Base-by-base conservation (phyloP, 805 yeast genomes). In the Metschnikowia matae region DNA sequence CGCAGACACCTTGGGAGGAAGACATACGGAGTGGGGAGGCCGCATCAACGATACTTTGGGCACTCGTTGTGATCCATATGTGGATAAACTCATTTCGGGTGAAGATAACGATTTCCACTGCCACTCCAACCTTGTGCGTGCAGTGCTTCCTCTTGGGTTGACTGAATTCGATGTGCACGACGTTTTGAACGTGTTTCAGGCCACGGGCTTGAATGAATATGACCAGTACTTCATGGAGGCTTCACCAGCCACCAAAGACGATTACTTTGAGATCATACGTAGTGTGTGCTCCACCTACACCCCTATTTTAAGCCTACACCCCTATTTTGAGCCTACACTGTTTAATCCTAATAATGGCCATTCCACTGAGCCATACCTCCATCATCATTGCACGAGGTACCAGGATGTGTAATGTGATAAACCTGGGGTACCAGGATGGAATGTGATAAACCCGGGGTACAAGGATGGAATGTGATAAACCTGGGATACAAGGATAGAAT, bases 181-280 rank as follows among this genome's bases (percentile, higher is more conserved):
- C 57, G 87, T 83, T 6, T 68, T 83, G 58, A 83, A 83, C 64
- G 85, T 83, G 34, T 83, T 83, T 67, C 88, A 83, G 63, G 81
- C 83, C 52, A 83, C 87, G 0, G 88, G 88, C 0, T 71, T 82
- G 55, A 81, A 81, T 55, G 84, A 81, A 53, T 68, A 80, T 55
- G 87, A 83, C 61, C 84, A 81, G 61, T 83, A 83, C 62, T 83
- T 80, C 62, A 83, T 82, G 87, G 87, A 82, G 60, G 78, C 87
- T 1, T 81, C 84, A 54, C 88, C 88, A 1, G 83, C 87, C 2
- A 68, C 74, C 34, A 65, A 69, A 40, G 79, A 74, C 13, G 88
- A 83, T 59, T 81, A 79, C 62, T 82, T 83, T 58, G 87, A 83
- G 63, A 73, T 81, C n/a, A n/a, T n/a, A n/a, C n/a, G n/a, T n/a